Evolutionary conservation across 129 eudicot species (phyloP).

Genomic region (Pulicaria dysenterica): DNA sequence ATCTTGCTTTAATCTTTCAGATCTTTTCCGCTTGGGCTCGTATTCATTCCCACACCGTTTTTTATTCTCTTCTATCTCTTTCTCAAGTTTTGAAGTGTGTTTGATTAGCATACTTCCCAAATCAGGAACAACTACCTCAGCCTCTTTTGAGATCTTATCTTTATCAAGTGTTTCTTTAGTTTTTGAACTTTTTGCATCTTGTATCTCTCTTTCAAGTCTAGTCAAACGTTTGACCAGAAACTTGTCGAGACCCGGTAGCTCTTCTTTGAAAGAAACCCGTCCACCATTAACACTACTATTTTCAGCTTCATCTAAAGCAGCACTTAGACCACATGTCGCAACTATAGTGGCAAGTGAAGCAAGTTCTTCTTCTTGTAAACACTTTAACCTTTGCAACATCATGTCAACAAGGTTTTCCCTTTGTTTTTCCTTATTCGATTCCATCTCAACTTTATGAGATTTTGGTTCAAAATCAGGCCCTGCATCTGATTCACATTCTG

Average conservation of each 20-base stretch:
- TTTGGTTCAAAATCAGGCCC: conserved; percentile 32
- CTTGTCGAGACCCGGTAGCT: conserved; percentile 74
- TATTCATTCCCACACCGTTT: conserved; percentile 32
- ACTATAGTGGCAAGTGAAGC: conserved; percentile 89
- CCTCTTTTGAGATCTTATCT: conserved; percentile 23
- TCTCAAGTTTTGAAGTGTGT: conserved; percentile 72
- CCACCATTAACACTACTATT: conserved; percentile 34
- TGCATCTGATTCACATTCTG: conserved; percentile 67
- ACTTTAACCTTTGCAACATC: conserved; percentile 76
- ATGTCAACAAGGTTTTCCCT: conserved; percentile 53
- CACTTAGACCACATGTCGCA: conserved; percentile 92
- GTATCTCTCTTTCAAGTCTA: conserved; percentile 75
- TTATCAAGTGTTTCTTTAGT: conserved; percentile 37
- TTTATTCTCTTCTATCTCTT: conserved; percentile 61
- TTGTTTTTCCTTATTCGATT: conserved; percentile 28
- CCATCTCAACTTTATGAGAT: conserved; percentile 32
- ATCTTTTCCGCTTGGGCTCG: conserved; percentile 36
- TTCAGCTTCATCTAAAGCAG: conserved; percentile 67
- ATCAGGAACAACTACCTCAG: conserved; percentile 37
- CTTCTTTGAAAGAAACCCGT: conserved; percentile 39
- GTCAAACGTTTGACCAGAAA: conserved; percentile 79
- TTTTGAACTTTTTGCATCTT: conserved; percentile 72
- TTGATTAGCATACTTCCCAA: conserved; percentile 69
- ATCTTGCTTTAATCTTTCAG: conserved; percentile 42
- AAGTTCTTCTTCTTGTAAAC: conserved; percentile 83